Base-by-base conservation (phyloP, 139 green algal species). In the Eudorina sp. region DNA sequence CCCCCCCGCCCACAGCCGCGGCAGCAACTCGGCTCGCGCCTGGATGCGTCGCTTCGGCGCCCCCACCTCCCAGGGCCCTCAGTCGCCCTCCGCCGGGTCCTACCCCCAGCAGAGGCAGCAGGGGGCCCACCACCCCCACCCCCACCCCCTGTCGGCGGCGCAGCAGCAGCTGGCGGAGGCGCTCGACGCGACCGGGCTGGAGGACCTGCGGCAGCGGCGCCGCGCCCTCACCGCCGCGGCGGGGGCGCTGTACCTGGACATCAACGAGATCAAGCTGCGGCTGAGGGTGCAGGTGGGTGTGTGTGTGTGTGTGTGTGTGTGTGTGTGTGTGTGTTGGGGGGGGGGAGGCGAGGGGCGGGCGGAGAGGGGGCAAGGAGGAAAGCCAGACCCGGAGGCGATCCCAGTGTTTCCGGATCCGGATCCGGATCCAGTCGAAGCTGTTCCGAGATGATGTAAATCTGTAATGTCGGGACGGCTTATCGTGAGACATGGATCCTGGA, bases 211-310 rank as follows among this genome's bases (percentile, higher is more conserved):
- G 23, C 46, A 53, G 66, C 64, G 66, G 11, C 82, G 82, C 18
- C 82, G 82, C 6, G 64, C 60, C 64, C 82, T 88, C 8, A 88
- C 82, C 21, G 82, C 82, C 1, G 82, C 66, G 2, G 82, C 62
- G 0, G 64, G 64, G 16, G n/a, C 64, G n/a, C 45, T 88, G 31
- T 88, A 70, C 45, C 36, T 79, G 34, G 82, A 88, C 64, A 41
- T 88, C 31, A 55, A 70, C 31, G 82, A 80, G 64, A 79, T 79
- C 45, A 88, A 88, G 48, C 64, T 88, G 48, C 18, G 64, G 62
- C 68, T 88, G 45, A 66, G 82, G 64, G 82, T 88, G 45, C 64
- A 79, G 82, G 82, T 86, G 13, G 2, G 43, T 7, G 58, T 6
- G 18, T 31, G 75, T 4, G 23, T n/a, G 41, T 3, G 70, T n/a